Evolutionary conservation across 2,329 filamentous ascomycete species (phyloP).

Genomic region (Cladosporium austrohemisphaericum): DNA sequence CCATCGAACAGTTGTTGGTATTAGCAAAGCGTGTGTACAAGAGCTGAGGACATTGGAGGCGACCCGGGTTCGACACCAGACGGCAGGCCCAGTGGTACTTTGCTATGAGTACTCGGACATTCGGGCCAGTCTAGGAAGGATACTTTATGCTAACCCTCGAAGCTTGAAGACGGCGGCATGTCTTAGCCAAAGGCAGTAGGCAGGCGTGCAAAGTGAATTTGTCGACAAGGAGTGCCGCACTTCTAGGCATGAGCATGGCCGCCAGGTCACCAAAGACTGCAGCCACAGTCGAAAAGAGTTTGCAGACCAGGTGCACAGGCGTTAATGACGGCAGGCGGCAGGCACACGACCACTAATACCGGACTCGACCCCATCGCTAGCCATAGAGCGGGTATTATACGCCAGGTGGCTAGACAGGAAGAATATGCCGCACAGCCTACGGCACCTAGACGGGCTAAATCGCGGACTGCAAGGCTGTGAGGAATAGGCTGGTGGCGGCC

Average conservation of each 20-base stretch:
- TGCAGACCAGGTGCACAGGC: slow-evolving; percentile 12
- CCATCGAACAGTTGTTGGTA: neutral
- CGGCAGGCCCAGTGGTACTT: neutral
- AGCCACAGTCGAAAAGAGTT: slow-evolving; percentile 15
- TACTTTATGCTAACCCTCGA: slow-evolving; percentile 14
- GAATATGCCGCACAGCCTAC: slow-evolving; percentile 10
- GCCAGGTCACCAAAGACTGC: slow-evolving; percentile 3
- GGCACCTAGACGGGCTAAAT: neutral
- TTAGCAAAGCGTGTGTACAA: neutral
- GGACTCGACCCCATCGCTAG: neutral
- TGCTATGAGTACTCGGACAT: neutral
- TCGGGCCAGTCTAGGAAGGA: slow-evolving; percentile 1
- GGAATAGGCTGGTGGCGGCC: slow-evolving; percentile 8
- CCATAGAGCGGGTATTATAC: slow-evolving; percentile 3
- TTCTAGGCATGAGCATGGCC: slow-evolving; percentile 1
- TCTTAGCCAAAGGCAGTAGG: slow-evolving; percentile 7
- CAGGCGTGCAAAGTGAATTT: slow-evolving; percentile 1
- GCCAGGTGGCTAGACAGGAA: slow-evolving; percentile 7
- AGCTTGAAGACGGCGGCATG: slow-evolving; percentile 4
- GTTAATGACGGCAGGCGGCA: slow-evolving; percentile 1
- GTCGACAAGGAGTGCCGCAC: slow-evolving; percentile 4
- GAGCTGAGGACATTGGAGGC: slow-evolving; percentile 8
- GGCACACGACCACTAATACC: slow-evolving; percentile 1
- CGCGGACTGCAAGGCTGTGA: slow-evolving; percentile 8
- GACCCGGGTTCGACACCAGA: neutral